Evolutionary conservation across 148 eudicot species (phyloP), one percentile per base, ranked within the genome.

Genomic region (Silene uniflora): DNA sequence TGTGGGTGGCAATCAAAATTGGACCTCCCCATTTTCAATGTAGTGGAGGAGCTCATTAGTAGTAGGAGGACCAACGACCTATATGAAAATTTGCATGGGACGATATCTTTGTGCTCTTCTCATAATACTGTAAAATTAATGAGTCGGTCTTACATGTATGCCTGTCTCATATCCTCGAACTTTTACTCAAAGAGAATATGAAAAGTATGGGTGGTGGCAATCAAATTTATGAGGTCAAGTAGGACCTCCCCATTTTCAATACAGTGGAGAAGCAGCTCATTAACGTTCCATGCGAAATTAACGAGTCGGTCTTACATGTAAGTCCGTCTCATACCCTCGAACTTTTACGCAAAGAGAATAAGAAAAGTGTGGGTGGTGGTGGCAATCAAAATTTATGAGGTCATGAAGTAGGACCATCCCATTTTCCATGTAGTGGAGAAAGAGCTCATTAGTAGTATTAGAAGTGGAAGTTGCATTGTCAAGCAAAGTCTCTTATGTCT

Each of bases 381-480:
- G 59, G 75, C 46, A 35, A 69, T 78, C 67, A 74, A 71, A 59
- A 54, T 69, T 7, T 27, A 9, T 16, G 56, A 64, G 56, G 78
- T 70, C 72, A 78, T 63, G 39, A 69, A 76, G 85, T 81, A 82
- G 87, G 87, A 19, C 86, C 87, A 54, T 60, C 82, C 63, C 73
- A 79, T 78, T 49, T 63, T 10, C 29, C 32, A 18, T 71, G 23
- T 63, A 79, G 84, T 83, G 89, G 89, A 87, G 82, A 60, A 76
- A 75, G 77, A 68, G 60, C 55, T 73, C 81, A 39, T 69, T 39
- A 58, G 56, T 32, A 61, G 62, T 71, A 32, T 3, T 2, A 77
- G 77, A 78, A 85, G 81, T 76, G 88, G 87, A 87, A 84, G 90
- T 81, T 89, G 90, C 83, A 82, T 76, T 87, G 79, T 82, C 87